Evolutionary conservation across 768 basidiomycete species (phyloP).

Genomic region (Melanogaster broomeanus): DNA sequence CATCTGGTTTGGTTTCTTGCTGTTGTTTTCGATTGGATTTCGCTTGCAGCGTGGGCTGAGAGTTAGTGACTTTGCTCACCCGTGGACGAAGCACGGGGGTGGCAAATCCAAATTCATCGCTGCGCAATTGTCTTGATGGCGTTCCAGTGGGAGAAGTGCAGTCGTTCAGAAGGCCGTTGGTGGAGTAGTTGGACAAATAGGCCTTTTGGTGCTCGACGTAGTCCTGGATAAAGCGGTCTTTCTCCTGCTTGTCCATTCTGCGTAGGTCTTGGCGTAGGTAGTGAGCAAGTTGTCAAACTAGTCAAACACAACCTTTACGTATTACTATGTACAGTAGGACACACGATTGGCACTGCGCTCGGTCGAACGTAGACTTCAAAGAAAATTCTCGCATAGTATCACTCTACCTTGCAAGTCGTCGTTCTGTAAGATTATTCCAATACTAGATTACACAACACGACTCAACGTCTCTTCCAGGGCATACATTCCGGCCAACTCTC

Average conservation of each 20-base stretch:
- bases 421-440: not conserved
- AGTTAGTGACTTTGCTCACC: slow-evolving; percentile 10
- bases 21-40: not conserved
- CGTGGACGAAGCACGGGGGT: slow-evolving; percentile 61
- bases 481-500: too few species aligned
- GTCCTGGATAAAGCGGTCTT: slow-evolving; percentile 40
- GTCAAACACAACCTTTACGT: too few species aligned
- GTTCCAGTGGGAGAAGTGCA: slow-evolving; percentile 3
- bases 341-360: too few species aligned
- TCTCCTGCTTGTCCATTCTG: slow-evolving; percentile 37
- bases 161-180: slow-evolving; percentile 35
- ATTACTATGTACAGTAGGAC: too few species aligned
- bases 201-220: slow-evolving; percentile 53
- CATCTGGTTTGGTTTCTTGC: not conserved
- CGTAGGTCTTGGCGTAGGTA: too few species aligned
- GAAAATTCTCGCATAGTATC: too few species aligned
- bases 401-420: not conserved
- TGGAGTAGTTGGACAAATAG: slow-evolving; percentile 45
- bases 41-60: slow-evolving; percentile 1
- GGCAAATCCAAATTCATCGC: slow-evolving; percentile 41
- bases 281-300: not conserved
- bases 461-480: not conserved
- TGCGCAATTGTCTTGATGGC: slow-evolving; percentile 8
- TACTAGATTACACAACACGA: not conserved
- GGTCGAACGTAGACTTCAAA: too few species aligned